Evolutionary conservation across 345 rosid genomes (phyloP).

Genomic region (Limnanthes douglasii): DNA sequence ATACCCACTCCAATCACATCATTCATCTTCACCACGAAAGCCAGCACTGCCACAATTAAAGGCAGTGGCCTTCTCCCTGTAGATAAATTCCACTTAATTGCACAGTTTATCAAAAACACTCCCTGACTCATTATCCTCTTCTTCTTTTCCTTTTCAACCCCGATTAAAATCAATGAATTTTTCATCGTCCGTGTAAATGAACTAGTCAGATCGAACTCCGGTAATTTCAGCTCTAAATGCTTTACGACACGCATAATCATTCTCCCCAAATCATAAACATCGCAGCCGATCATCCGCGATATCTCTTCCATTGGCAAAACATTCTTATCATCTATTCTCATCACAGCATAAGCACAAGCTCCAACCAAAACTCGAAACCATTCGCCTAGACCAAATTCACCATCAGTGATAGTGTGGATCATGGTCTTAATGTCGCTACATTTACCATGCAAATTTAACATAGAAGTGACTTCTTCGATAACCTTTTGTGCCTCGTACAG

Average conservation of each 20-base stretch:
- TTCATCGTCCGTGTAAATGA: constrained; percentile 25
- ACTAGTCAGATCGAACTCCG: constrained; percentile 35
- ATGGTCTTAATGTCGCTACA: constrained; percentile 14
- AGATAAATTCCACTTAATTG: constrained; percentile 57
- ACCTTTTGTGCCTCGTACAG: constrained; percentile 37
- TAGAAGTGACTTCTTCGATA: constrained; percentile 18
- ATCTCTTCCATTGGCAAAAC: constrained; percentile 37
- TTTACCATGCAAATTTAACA: constrained; percentile 15
- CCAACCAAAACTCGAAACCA: constrained; percentile 63
- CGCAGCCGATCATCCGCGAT: constrained; percentile 28
- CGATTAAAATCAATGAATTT: constrained; percentile 12
- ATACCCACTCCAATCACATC: constrained; percentile 29
- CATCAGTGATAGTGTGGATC: constrained; percentile 39
- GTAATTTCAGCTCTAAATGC: constrained; percentile 30
- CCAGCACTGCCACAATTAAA: constrained; percentile 55
- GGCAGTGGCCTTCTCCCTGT: constrained; percentile 75
- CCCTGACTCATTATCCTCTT: constrained; percentile 55
- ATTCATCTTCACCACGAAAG: constrained; percentile 45
- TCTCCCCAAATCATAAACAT: constrained; percentile 47
- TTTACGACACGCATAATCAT: constrained; percentile 55
- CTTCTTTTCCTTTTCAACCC: constrained; percentile 21
- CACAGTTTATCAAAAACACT: constrained; percentile 52
- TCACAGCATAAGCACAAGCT: constrained; percentile 42
- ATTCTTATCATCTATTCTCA: constrained; percentile 30
- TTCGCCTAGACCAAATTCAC: constrained; percentile 47